Conservation (phyloP, 2,329 filamentous ascomycete genomes). For the Elsinoe arachidis region DNA sequence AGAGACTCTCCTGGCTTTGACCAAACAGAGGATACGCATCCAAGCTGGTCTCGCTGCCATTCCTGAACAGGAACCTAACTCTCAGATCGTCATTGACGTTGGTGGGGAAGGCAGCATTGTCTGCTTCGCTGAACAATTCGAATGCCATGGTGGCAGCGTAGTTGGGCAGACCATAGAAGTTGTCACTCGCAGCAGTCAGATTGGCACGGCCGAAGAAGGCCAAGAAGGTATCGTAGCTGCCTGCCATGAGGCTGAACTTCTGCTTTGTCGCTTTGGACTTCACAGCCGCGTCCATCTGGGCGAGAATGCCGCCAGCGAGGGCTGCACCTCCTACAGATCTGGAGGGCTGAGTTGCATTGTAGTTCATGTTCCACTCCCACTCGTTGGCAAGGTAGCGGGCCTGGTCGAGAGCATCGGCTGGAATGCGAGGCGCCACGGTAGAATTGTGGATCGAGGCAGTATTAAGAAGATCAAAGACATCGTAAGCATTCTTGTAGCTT, state of each 20-base stretch:
- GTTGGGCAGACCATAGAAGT: constrained; percentile 72
- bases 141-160: constrained; percentile 77
- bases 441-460: constrained; percentile 55
- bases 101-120: constrained; percentile 26
- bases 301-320: constrained; percentile 39
- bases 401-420: constrained; percentile 49
- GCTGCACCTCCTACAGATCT: constrained; percentile 41
- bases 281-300: constrained; percentile 38
- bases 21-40: constrained; percentile 55
- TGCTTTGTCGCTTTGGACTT: constrained; percentile 25
- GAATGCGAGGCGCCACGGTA: constrained; percentile 55
- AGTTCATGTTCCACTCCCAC: constrained; percentile 77
- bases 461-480: constrained; percentile 54
- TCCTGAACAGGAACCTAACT: constrained; percentile 56
- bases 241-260: constrained; percentile 49
- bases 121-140: constrained; percentile 55
- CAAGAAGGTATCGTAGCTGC: constrained; percentile 52
- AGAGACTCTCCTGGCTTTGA: constrained; percentile 44
- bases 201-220: constrained; percentile 54
- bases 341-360: constrained; percentile 51
- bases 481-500: constrained; percentile 55
- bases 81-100: constrained; percentile 40
- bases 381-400: constrained; percentile 65
- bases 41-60: constrained; percentile 45
- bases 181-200: constrained; percentile 39